Evolutionary conservation across 2,329 filamentous ascomycete genomes (phyloP).

Genomic region (Paecilomyces formosus): DNA sequence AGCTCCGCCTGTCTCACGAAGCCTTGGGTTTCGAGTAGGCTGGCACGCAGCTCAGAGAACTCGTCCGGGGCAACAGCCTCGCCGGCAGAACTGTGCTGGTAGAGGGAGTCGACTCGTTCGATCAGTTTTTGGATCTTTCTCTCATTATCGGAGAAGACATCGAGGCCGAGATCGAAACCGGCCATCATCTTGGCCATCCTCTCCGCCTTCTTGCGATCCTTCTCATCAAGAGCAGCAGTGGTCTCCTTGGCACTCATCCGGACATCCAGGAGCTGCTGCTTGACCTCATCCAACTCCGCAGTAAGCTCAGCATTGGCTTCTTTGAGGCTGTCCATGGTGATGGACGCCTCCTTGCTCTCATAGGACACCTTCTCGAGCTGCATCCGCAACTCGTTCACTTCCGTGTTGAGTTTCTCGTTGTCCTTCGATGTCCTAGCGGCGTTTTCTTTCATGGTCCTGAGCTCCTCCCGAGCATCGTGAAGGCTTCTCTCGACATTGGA

Average conservation of each 20-base stretch:
- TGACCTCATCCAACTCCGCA: conserved; percentile 83
- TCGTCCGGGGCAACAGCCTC: conserved; percentile 77
- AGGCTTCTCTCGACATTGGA: conserved; percentile 72
- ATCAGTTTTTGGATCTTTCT: conserved; percentile 76
- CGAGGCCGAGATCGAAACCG: conserved; percentile 86
- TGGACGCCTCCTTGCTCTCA: conserved; percentile 91
- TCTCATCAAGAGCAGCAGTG: conserved; percentile 82
- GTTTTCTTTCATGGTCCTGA: conserved; percentile 77
- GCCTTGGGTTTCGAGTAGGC: conserved; percentile 80
- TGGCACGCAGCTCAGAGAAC: conserved; percentile 66
- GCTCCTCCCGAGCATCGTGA: conserved; percentile 77
- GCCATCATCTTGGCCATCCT: conserved; percentile 99
- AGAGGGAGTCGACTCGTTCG: conserved; percentile 69
- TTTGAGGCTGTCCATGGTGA: conserved; percentile 96
- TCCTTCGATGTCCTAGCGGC: conserved; percentile 76
- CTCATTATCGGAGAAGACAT: conserved; percentile 92
- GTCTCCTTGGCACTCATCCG: conserved; percentile 96
- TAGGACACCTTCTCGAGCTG: conserved; percentile 92
- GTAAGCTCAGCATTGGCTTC: conserved; percentile 94
- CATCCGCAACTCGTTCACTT: conserved; percentile 93
- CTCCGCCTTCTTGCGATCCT: conserved; percentile 97
- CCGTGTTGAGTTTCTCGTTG: conserved; percentile 76
- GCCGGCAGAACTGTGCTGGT: conserved; percentile 68
- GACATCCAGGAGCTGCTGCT: conserved; percentile 90
- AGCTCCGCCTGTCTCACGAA: conserved; percentile 90